Conservation (phyloP, 1,139 yeast species). For the Candida sanyaensis region DNA sequence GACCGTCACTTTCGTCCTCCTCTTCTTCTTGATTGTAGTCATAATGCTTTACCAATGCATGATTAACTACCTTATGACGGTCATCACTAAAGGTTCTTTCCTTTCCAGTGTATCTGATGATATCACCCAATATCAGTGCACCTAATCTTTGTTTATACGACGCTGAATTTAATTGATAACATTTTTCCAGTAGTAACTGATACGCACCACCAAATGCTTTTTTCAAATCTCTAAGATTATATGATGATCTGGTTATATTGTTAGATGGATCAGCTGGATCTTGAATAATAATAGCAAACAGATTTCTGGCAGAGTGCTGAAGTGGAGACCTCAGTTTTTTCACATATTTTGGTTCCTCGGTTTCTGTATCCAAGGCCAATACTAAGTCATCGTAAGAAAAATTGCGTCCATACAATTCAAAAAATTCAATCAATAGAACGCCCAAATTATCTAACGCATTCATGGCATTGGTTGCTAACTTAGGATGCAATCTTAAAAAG, state of each 20-base stretch:
- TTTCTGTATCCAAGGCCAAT: conserved; percentile 56
- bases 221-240: conserved; percentile 76
- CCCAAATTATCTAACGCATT: conserved; percentile 79
- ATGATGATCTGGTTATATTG: conserved; percentile 85
- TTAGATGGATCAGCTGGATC: conserved; percentile 87
- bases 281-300: conserved; percentile 76
- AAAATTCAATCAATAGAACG: conserved; percentile 84
- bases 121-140: conserved; percentile 76
- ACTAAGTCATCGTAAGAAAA: conserved; percentile 85
- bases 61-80: conserved; percentile 61
- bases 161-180: conserved; percentile 59
- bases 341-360: conserved; percentile 53
- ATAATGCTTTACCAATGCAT: conserved; percentile 48
- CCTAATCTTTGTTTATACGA: conserved; percentile 71
- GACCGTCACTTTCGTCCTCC: conserved; percentile 31
- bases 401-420: conserved; percentile 91
- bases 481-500: conserved; percentile 79
- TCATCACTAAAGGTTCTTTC: conserved; percentile 82
- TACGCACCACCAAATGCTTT: conserved; percentile 92
- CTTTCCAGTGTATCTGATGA: conserved; percentile 74
- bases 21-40: conserved; percentile 19
- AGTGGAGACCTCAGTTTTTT: conserved; percentile 57
- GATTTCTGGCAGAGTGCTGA: conserved; percentile 53
- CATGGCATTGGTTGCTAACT: conserved; percentile 67
- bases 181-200: conserved; percentile 72